Percentiles rank a stretch among this genome's conserved stretches.
These are phyloP conservation scores for Oryza brachyantha DNA, from an alignment of 176 grass and related monocot genomes.

Conservation along the genomic window DNA sequence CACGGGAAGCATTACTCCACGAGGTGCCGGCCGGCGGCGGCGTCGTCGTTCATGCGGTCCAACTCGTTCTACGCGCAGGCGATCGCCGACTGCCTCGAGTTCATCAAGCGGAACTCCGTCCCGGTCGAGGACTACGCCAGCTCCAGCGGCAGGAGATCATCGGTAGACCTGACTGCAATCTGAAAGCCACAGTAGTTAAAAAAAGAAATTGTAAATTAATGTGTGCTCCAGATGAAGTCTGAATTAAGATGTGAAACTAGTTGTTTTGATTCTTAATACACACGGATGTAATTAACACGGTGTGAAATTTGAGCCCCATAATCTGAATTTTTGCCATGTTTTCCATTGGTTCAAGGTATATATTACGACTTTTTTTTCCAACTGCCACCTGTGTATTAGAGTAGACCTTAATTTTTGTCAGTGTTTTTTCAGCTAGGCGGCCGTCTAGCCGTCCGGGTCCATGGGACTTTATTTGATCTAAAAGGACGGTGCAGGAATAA, in stretches of 20 bases:
- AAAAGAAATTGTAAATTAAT: not conserved
- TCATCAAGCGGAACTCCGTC: slow-evolving; percentile 77
- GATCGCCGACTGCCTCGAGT: slow-evolving; percentile 87
- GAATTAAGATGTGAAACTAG: not conserved
- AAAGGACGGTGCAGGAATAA: slow-evolving; percentile 5
- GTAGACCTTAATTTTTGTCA: not conserved
- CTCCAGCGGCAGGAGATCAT: slow-evolving; percentile 12
- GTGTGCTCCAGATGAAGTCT: not conserved
- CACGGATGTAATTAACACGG: not conserved
- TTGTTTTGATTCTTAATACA: not conserved
- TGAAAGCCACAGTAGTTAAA: not conserved
- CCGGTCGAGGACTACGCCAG: slow-evolving; percentile 43
- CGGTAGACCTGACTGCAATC: not conserved
- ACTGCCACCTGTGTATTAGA: not conserved
- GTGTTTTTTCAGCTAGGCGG: not conserved
- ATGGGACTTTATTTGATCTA: not conserved
- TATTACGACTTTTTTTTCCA: not conserved
- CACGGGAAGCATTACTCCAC: not conserved
- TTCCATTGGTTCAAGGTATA: not conserved
- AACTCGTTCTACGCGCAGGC: slow-evolving; percentile 87
- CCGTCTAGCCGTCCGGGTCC: not conserved
- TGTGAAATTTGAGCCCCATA: slow-evolving; percentile 3
- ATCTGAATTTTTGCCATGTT: slow-evolving; percentile 17
- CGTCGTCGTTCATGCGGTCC: slow-evolving; percentile 40
- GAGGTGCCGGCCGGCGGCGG: slow-evolving; percentile 16